Evolutionary conservation across 441 rosid genomes (phyloP).

Genomic region (Breynia disticha): DNA sequence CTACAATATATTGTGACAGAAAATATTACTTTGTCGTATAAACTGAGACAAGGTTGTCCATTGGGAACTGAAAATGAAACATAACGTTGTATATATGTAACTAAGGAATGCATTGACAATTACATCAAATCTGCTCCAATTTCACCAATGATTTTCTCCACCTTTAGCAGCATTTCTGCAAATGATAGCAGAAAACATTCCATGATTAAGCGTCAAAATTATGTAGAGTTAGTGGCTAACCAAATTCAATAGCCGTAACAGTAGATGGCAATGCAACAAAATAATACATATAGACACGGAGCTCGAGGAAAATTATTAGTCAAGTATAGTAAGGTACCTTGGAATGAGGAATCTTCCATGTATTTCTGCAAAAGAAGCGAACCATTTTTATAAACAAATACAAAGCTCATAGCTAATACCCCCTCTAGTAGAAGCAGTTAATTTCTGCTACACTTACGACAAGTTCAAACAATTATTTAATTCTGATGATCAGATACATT

Average conservation of each 20-base stretch:
- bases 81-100: conserved; percentile 3
- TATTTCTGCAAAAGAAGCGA: conserved; percentile 42
- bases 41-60: neutral
- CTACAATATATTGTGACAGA: neutral
- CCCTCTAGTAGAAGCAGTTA: neutral
- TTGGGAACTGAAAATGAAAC: neutral
- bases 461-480: neutral
- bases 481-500: neutral
- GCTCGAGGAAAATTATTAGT: too few relatives aligned
- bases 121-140: conserved; percentile 37
- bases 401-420: neutral
- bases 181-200: conserved; percentile 4
- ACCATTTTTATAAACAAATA: conserved; percentile 3
- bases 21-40: neutral
- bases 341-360: conserved; percentile 81
- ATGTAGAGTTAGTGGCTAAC: too few relatives aligned
- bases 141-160: conserved; percentile 53
- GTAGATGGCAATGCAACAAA: too few relatives aligned
- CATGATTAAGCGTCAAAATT: too few relatives aligned
- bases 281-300: too few relatives aligned
- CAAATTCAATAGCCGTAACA: too few relatives aligned
- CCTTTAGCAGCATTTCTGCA: conserved; percentile 66
- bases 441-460: conserved; percentile 6
- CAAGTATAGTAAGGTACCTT: too few relatives aligned
- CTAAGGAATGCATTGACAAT: conserved; percentile 3